Evolutionary conservation across 2,329 filamentous ascomycete genomes (phyloP), one percentile per base, ranked within the genome.

Genomic region (Botrytis fragariae): DNA sequence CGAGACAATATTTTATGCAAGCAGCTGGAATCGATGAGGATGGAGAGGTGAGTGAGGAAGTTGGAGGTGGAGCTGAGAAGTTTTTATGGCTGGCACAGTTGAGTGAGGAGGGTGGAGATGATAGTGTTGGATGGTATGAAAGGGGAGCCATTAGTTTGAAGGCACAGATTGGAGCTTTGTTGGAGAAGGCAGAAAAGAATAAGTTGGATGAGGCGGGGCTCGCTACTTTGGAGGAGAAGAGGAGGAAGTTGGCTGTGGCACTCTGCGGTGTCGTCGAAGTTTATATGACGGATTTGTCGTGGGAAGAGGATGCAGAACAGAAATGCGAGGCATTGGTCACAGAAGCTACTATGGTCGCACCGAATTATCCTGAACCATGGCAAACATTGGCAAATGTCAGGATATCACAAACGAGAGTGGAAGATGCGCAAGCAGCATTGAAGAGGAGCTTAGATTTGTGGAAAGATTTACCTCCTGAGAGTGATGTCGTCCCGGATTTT

Each of bases 281-380:
- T 68, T 99, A 98, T 86, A 99, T 99, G 96, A 99, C 96, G 18
- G 96, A 99, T 84, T 84, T 98, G 78, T 96, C 93, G 79, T 96
- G 89, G 93, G 95, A 98, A 83, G 90, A 91, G 70, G 94, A 98
- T 80, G 96, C 95, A 8, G 96, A 99, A 84, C 85, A 88, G 77
- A 89, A 91, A 77, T 99, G 97, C 85, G 95, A 99, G 83, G 85
- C 89, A 8, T 89, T 97, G 74, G 89, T 98, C 76, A 97, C 95
- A 9, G 94, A 99, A 84, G 96, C 96, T 39, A 91, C 96, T 73
- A 85, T 97, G 78, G 89, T 97, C 75, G 93, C 93, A 74, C 94
- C 95, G 6, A 88, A 91, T 72, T 91, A 90, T 72, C 89, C 95
- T 6, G 95, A 98, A 83, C 93, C 94, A n/a, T 90, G 97, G 84